Evolutionary conservation across 176 grass and related monocot species (phyloP).

Genomic region (Carex myosuroides): DNA sequence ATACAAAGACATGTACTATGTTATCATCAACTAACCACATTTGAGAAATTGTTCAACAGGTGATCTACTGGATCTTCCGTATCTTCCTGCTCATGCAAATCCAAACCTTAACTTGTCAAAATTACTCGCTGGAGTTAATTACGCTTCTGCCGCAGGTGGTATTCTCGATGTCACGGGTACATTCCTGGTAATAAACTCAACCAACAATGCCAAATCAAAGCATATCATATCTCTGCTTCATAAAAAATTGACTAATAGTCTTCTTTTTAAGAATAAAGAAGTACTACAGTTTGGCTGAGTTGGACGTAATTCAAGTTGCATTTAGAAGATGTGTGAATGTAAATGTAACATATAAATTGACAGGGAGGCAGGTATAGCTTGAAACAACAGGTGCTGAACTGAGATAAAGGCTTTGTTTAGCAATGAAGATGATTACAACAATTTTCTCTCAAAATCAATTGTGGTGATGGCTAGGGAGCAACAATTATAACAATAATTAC

Average conservation of each 20-base stretch:
- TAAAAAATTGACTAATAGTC: neutral
- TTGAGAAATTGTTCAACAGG: slow-evolving; percentile 22
- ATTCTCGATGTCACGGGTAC: slow-evolving; percentile 39
- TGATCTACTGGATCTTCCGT: slow-evolving; percentile 35
- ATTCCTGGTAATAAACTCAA: slow-evolving; percentile 27
- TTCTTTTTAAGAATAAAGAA: neutral
- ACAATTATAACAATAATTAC: slow-evolving; percentile 45
- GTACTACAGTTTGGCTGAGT: neutral
- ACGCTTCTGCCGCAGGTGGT: slow-evolving; percentile 41
- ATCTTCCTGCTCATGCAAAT: slow-evolving; percentile 28
- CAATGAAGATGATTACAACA: slow-evolving; percentile 1
- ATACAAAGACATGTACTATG: neutral
- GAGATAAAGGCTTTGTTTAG: slow-evolving; percentile 20
- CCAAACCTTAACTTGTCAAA: slow-evolving; percentile 26
- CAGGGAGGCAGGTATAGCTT: slow-evolving; percentile 38
- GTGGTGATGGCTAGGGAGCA: slow-evolving; percentile 41
- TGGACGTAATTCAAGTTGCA: neutral
- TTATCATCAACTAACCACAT: neutral
- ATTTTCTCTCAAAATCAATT: slow-evolving; percentile 39
- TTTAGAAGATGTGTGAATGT: neutral
- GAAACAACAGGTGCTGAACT: slow-evolving; percentile 38
- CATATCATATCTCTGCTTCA: neutral
- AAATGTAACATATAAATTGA: neutral
- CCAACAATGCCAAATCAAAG: neutral
- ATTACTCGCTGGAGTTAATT: slow-evolving; percentile 35